Base-by-base conservation (phyloP, 1,284 basidiomycete species). In the Tylopilus orsonianus region DNA sequence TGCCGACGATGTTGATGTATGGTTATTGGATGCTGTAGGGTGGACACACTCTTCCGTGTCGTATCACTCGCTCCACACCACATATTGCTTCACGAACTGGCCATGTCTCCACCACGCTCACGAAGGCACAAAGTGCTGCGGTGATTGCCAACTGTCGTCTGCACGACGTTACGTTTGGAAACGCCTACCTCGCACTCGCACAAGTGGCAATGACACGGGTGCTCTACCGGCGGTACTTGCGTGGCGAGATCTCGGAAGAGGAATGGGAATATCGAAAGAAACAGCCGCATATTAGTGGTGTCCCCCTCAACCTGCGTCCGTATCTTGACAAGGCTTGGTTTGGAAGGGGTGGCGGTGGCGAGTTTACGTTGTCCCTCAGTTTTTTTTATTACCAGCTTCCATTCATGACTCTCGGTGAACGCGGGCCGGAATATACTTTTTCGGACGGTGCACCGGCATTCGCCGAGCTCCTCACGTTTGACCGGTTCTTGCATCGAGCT, bases 171-270 rank as follows among this genome's bases (percentile, higher is more conserved):
- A 80, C 79, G 0, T 76, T 83, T 27, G 79, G 80, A 8, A 72
- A 74, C 42, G 78, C 71, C 2, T 74, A 72, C 30, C 71, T 75
- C 8, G 68, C 78, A 4, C 64, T 83, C 23, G 73, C 68, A 3
- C 82, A 85, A 57, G 66, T 81, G n/a, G 79, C 78, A 0, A 64
- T 79, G 41, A 68, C 79, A 9, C 77, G 81, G 1, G 59, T 82
- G 7, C 67, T 83, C 18, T 74, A 75, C 44, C 71, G 73, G 37
- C 70, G 67, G 41, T 78, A 75, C 51, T 56, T 76, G 14, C 68
- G 67, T 3, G 78, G 79, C 7, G 65, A 76, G 29, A 75, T 84
- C 16, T 59, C 63, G 4, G 56, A 70, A 36, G 69, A 71, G 12
- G 80, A 84, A 56, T 83, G 82, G 82, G 68, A 72, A 24, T 72